These are phyloP conservation scores for Labyrinthula sp. DNA, from an alignment of 352 stramenopile species.

Conservation along the genomic window DNA sequence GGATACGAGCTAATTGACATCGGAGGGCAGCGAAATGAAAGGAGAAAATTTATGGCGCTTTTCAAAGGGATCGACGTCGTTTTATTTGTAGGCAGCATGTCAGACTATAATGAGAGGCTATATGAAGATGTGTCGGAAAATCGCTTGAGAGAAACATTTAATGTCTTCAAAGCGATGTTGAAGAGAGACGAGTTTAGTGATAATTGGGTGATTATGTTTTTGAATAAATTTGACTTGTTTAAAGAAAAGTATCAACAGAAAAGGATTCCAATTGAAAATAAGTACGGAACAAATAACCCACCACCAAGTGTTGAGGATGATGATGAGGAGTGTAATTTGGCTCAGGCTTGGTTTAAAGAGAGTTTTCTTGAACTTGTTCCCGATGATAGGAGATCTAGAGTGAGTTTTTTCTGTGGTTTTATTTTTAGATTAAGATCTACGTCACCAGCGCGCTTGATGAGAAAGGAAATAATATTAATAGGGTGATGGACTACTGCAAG, in stretches of 20 bases:
- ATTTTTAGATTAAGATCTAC: no score
- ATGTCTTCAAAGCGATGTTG: constrained; percentile 46
- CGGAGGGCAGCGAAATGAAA: constrained; percentile 45
- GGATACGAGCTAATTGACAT: no score
- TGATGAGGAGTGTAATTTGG: no score
- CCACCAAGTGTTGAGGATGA: no score
- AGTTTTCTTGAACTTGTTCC: no score
- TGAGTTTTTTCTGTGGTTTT: no score
- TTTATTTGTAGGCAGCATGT: constrained; percentile 30
- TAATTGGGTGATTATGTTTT: constrained; percentile 46
- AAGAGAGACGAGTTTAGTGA: constrained; percentile 41
- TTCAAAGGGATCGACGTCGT: constrained; percentile 44
- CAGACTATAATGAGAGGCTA: constrained; percentile 38
- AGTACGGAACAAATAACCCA: no score
- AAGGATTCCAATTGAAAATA: constrained; percentile 32
- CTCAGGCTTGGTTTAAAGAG: no score
- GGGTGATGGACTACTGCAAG: no score
- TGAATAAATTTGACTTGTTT: constrained; percentile 46
- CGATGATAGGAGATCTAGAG: no score
- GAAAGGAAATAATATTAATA: no score
- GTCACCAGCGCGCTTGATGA: no score
- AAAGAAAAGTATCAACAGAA: constrained; percentile 36
- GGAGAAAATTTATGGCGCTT: constrained; percentile 52
- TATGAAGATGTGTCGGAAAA: constrained; percentile 45
- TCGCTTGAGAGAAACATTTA: constrained; percentile 41